Evolutionary conservation across 208 protist species (phyloP).

Genomic region (Crithidia bombi): DNA sequence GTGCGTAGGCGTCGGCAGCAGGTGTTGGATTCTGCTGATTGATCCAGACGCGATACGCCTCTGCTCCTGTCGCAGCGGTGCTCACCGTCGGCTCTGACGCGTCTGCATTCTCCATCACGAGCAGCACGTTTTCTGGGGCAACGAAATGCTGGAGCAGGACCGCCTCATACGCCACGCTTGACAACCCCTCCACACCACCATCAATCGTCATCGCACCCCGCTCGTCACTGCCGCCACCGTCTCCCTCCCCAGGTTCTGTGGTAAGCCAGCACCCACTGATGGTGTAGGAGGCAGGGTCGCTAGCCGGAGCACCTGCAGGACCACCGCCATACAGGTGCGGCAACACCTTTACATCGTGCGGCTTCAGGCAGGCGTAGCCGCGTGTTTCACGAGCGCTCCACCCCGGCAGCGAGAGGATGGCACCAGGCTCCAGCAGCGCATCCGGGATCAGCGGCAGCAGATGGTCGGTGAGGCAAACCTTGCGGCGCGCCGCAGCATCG

Average conservation of each 20-base stretch:
- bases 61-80: background rate
- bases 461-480: conserved; percentile 33
- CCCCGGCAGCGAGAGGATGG: conserved; percentile 21
- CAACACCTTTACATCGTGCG: conserved; percentile 20
- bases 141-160: conserved; percentile 34
- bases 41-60: conserved; percentile 21
- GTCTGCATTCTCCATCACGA: conserved; percentile 1
- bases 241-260: background rate
- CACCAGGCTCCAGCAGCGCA: conserved; percentile 24
- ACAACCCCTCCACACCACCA: conserved; percentile 21
- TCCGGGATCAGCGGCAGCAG: conserved; percentile 27
- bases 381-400: conserved; percentile 12
- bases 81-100: background rate
- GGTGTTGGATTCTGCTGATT: conserved; percentile 2
- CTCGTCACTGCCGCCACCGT: background rate
- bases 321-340: conserved; percentile 28
- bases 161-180: conserved; percentile 20
- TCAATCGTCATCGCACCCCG: conserved; percentile 7
- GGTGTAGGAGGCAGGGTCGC: conserved; percentile 11
- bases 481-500: background rate
- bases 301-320: background rate
- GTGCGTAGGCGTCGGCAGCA: conserved; percentile 56
- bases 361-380: conserved; percentile 39
- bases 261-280: conserved; percentile 23
- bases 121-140: conserved; percentile 41